These are phyloP conservation scores for Coleophoma eucalyptorum DNA, from an alignment of 2,329 filamentous ascomycete genomes.

Conservation along the genomic window DNA sequence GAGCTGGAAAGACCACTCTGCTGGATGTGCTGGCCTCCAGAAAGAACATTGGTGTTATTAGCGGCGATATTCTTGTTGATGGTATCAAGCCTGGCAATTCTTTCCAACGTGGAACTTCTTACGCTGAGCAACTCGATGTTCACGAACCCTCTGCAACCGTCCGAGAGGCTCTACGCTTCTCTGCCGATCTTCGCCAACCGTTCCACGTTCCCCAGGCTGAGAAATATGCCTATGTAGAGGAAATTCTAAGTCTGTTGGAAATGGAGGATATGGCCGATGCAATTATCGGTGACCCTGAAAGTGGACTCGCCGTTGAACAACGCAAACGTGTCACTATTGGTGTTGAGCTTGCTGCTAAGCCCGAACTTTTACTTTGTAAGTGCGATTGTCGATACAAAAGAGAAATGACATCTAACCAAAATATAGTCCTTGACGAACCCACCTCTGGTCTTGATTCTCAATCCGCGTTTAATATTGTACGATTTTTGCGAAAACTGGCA, in stretches of 20 bases:
- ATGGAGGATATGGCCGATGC: slow-evolving; percentile 65
- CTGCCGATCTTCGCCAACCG: slow-evolving; percentile 59
- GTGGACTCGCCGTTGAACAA: slow-evolving; percentile 62
- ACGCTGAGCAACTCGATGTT: slow-evolving; percentile 63
- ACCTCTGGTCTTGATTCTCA: slow-evolving; percentile 56
- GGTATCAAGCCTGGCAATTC: slow-evolving; percentile 51
- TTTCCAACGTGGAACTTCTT: slow-evolving; percentile 61
- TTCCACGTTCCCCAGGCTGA: slow-evolving; percentile 52
- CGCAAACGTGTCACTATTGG: slow-evolving; percentile 64
- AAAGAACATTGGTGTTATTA: slow-evolving; percentile 62
- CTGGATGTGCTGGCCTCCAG: slow-evolving; percentile 60
- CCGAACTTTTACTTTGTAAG: slow-evolving; percentile 40
- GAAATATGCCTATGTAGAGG: slow-evolving; percentile 63
- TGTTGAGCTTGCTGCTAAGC: slow-evolving; percentile 56
- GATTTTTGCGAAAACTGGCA: slow-evolving; percentile 54
- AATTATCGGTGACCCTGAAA: slow-evolving; percentile 57
- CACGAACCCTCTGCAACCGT: slow-evolving; percentile 61
- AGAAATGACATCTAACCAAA: too few relatives aligned
- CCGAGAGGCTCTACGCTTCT: slow-evolving; percentile 63
- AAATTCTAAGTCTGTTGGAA: slow-evolving; percentile 60
- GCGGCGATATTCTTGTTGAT: slow-evolving; percentile 60
- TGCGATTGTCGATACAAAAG: too few relatives aligned
- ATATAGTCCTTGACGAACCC: slow-evolving; percentile 54
- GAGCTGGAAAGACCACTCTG: slow-evolving; percentile 64
- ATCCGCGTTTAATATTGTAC: slow-evolving; percentile 56